A percentile compares a stretch with the other conserved stretches of the same genome.
Evolutionary conservation across 805 yeast genomes (phyloP).

Genomic region (Candida peoriensis): DNA sequence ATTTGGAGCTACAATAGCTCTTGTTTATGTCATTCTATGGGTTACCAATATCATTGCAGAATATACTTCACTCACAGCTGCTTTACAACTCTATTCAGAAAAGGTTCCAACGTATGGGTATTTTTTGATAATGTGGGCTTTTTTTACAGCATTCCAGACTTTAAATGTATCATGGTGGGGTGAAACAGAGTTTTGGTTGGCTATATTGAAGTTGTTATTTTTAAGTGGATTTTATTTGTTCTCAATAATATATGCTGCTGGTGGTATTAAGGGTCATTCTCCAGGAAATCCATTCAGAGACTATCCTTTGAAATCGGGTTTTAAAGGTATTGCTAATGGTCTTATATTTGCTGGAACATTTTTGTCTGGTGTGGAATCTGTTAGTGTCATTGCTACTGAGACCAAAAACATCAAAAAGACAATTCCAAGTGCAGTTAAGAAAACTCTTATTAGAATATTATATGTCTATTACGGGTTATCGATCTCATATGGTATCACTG

Average conservation of each 20-base stretch:
- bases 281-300: constrained; percentile 31
- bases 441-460: constrained; percentile 59
- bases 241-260: constrained; percentile 41
- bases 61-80: constrained; percentile 47
- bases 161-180: constrained; percentile 52
- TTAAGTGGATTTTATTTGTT: constrained; percentile 46
- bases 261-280: constrained; percentile 31
- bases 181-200: constrained; percentile 51
- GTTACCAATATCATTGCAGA: constrained; percentile 50
- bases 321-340: constrained; percentile 54
- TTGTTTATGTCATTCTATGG: constrained; percentile 53
- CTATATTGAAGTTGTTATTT: constrained; percentile 43
- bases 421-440: constrained; percentile 65
- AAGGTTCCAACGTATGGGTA: constrained; percentile 52
- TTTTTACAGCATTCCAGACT: constrained; percentile 45
- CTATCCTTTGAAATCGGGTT: constrained; percentile 38
- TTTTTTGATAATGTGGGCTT: constrained; percentile 46
- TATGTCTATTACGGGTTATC: constrained; percentile 55
- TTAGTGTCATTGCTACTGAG: constrained; percentile 75
- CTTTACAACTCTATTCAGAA: constrained; percentile 45
- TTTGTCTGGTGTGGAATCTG: constrained; percentile 72
- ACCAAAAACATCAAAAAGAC: constrained; percentile 62
- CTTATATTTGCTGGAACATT: constrained; percentile 70
- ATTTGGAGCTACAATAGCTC: constrained; percentile 51
- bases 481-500: constrained; percentile 62